Evolutionary conservation across 2,329 filamentous ascomycete species (phyloP), one percentile per base, ranked within the genome.

Genomic region (Colletotrichum camelliae): DNA sequence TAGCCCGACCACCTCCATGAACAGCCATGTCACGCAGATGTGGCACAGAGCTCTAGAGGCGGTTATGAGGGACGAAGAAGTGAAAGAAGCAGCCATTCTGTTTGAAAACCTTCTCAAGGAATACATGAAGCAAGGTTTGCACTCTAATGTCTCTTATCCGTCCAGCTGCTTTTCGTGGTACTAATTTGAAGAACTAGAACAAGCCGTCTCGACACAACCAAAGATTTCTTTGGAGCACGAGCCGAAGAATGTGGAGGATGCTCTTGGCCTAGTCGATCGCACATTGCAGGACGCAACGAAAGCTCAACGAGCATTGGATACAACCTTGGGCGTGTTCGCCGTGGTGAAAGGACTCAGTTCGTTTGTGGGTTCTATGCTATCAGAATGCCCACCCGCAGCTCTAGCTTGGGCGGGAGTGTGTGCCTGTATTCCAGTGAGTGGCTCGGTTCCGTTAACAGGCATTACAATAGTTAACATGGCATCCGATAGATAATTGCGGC

Each of bases 131-230:
- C 31, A 64, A 64, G 33, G 60, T 39, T 15, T 37, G 9, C 3
- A 10, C 13, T 2, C 12, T 13, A 1, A 7, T 1, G 2, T 12
- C 8, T 16, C 33, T 15, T 0, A 24, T 12, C 5, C n/a, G 13
- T 24, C 10, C 7, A 39, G 16, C 15, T 15, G 13, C 2, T 52
- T 18, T 10, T 21, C 21, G 3, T 55, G 21, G 18, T 2, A 21
- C 48, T 55, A 6, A 24, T 6, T 24, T 24, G 21, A 0, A 24
- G 12, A 21, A 10, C 4, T 12, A 55, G n/a, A 55, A 7, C 0
- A 55, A 7, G n/a, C 52, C 15, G 0, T 2, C 5, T 2, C 52
- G 13, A 7, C 10, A 15, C 13, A 4, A 8, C 2, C 24, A 24
- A 55, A 24, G 52, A 4, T 15, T 7, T 18, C 16, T 5, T 39